phyloP scores from a whole-genome alignment of 2,329 filamentous ascomycete genomes.

The Colletotrichum karsti region DNA sequence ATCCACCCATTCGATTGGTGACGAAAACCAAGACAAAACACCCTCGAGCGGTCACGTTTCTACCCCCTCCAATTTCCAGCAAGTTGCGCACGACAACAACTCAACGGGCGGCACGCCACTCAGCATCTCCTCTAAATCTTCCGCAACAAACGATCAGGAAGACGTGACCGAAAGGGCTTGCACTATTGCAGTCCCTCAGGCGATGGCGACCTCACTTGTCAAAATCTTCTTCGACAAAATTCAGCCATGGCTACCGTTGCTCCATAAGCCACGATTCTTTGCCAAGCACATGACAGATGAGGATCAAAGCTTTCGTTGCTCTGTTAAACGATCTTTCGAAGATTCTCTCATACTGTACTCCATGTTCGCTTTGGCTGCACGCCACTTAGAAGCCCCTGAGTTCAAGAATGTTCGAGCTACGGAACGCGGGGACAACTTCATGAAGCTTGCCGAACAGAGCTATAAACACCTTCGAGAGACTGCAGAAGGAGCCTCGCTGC shows the following conservation, averaged over 20 bases:
- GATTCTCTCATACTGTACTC: neutral
- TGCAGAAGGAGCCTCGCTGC: neutral
- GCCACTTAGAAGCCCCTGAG: neutral
- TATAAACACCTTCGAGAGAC: neutral
- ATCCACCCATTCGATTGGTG: too few relatives aligned
- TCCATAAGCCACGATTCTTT: neutral
- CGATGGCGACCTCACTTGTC: neutral
- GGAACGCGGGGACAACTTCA: neutral
- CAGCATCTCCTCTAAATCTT: neutral
- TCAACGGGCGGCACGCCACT: neutral
- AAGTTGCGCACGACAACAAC: neutral
- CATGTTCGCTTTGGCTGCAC: neutral
- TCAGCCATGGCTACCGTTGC: neutral
- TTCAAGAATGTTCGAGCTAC: neutral
- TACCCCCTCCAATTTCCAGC: neutral
- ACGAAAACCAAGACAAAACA: neutral
- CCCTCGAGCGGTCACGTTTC: neutral
- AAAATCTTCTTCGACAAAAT: neutral
- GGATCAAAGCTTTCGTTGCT: neutral
- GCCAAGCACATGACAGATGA: neutral
- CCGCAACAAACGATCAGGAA: too few relatives aligned
- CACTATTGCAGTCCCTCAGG: neutral
- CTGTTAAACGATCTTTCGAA: neutral
- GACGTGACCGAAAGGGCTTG: too few relatives aligned
- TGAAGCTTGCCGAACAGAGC: neutral